These are phyloP conservation scores for Claviceps spartinae DNA, from an alignment of 2,329 filamentous ascomycete species.

Conservation along the genomic window DNA sequence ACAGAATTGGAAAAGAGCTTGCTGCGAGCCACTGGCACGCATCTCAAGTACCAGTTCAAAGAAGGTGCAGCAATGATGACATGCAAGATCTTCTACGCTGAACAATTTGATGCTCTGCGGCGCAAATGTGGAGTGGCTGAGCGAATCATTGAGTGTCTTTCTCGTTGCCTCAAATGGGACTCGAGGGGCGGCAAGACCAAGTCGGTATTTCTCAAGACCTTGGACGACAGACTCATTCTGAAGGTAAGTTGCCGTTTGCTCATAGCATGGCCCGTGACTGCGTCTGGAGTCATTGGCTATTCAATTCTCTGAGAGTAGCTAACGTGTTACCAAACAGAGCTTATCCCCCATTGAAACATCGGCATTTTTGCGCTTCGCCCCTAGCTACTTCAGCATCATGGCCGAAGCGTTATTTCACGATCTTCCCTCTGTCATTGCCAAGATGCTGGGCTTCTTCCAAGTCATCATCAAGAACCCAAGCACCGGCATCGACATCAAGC, in stretches of 20 bases:
- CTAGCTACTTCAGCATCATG: conserved; percentile 96
- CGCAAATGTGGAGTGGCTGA: conserved; percentile 88
- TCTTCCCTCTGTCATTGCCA: conserved; percentile 89
- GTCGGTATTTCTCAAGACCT: conserved; percentile 89
- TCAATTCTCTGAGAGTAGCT: too few relatives aligned
- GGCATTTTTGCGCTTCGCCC: conserved; percentile 88
- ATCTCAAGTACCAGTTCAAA: conserved; percentile 90
- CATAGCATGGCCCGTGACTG: not conserved
- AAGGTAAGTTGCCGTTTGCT: conserved; percentile 36
- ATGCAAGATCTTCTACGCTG: conserved; percentile 97
- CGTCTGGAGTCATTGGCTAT: conserved; percentile 2
- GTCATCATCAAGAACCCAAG: conserved; percentile 90
- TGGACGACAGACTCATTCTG: conserved; percentile 86
- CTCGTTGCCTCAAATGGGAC: conserved; percentile 93
- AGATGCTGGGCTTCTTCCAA: conserved; percentile 98
- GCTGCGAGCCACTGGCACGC: conserved; percentile 72
- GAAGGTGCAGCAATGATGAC: conserved; percentile 90
- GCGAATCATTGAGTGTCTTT: conserved; percentile 87
- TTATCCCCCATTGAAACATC: conserved; percentile 84
- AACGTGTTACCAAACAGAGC: conserved; percentile 32
- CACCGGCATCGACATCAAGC: conserved; percentile 86
- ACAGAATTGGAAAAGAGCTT: conserved; percentile 74
- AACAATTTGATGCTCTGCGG: conserved; percentile 90
- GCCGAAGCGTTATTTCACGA: conserved; percentile 91
- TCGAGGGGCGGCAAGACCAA: conserved; percentile 97